phyloP scores from a whole-genome alignment of 768 basidiomycete species.

The Ramaria rubella region DNA sequence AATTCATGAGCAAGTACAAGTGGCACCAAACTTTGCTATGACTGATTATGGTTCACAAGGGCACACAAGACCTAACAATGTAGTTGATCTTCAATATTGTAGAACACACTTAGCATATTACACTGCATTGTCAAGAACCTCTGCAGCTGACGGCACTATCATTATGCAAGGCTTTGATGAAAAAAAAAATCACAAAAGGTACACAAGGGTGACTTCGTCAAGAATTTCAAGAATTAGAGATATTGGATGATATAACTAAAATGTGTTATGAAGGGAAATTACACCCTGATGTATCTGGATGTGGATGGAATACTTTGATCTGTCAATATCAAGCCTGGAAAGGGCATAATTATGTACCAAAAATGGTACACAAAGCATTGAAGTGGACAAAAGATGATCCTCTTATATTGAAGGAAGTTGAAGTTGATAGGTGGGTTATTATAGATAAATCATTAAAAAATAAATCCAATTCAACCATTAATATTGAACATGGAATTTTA shows the following conservation, averaged over 20 bases:
- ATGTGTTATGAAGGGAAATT: slow-evolving; percentile 19
- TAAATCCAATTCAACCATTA: not conserved
- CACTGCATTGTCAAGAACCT: slow-evolving; percentile 25
- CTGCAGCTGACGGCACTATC: slow-evolving; percentile 24
- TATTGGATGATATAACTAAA: slow-evolving; percentile 30
- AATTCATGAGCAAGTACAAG: slow-evolving; percentile 20
- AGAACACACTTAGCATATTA: slow-evolving; percentile 25
- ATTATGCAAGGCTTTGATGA: slow-evolving; percentile 25
- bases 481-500: not conserved
- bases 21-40: slow-evolving; percentile 28
- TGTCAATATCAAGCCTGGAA: slow-evolving; percentile 17
- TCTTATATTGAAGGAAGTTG: not conserved
- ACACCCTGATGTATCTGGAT: slow-evolving; percentile 12
- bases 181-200: slow-evolving; percentile 20
- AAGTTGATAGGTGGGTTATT: not conserved
- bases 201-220: slow-evolving; percentile 25
- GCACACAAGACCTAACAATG: slow-evolving; percentile 24
- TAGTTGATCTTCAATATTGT: slow-evolving; percentile 23
- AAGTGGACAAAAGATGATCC: slow-evolving; percentile 18
- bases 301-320: slow-evolving; percentile 20
- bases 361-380: slow-evolving; percentile 8
- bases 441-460: not conserved
- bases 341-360: slow-evolving; percentile 19
- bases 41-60: slow-evolving; percentile 33
- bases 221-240: slow-evolving; percentile 30